Evolutionary conservation across 2,329 filamentous ascomycete genomes (phyloP).

Genomic region (Cercospora berteroae): DNA sequence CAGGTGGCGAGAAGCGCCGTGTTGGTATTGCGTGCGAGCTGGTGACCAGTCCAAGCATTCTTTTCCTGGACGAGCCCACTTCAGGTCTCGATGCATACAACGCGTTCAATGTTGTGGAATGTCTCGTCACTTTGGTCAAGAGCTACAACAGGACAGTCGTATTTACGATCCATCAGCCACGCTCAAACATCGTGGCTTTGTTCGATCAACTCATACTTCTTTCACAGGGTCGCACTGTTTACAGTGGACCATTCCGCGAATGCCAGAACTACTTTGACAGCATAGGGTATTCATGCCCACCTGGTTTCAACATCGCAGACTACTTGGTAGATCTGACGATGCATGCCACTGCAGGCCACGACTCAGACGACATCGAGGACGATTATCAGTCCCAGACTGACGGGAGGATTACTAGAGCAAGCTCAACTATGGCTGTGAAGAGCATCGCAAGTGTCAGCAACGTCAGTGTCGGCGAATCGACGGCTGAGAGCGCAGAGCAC

Average conservation of each 20-base stretch:
- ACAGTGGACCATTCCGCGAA: conserved; percentile 82
- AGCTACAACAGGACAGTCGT: conserved; percentile 96
- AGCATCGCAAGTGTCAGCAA: conserved; percentile 83
- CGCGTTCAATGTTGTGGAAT: conserved; percentile 97
- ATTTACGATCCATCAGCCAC: conserved; percentile 96
- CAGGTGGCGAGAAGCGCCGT: conserved; percentile 91
- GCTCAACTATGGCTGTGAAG: conserved; percentile 84
- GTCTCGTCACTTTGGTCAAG: conserved; percentile 89
- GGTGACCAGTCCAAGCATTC: conserved; percentile 93
- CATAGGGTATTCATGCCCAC: conserved; percentile 87
- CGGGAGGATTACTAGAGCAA: conserved; percentile 69
- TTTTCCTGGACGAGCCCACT: conserved; percentile 95
- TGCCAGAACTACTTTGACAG: conserved; percentile 92
- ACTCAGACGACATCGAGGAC: conserved; percentile 54
- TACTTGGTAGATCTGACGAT: conserved; percentile 97
- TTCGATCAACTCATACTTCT: conserved; percentile 93
- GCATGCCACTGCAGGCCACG: conserved; percentile 70
- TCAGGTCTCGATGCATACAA: conserved; percentile 96
- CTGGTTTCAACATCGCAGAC: conserved; percentile 98
- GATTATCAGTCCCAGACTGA: conserved; percentile 59
- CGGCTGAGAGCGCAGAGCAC: conserved; percentile 39
- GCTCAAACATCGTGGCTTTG: conserved; percentile 95
- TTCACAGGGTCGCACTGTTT: conserved; percentile 85
- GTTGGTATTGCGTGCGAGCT: conserved; percentile 97
- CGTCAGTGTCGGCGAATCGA: conserved; percentile 60